Percentiles rank a stretch among this genome's conserved stretches.
Evolutionary conservation across 331 rosid species (phyloP).

Genomic region (Quercus phellos): DNA sequence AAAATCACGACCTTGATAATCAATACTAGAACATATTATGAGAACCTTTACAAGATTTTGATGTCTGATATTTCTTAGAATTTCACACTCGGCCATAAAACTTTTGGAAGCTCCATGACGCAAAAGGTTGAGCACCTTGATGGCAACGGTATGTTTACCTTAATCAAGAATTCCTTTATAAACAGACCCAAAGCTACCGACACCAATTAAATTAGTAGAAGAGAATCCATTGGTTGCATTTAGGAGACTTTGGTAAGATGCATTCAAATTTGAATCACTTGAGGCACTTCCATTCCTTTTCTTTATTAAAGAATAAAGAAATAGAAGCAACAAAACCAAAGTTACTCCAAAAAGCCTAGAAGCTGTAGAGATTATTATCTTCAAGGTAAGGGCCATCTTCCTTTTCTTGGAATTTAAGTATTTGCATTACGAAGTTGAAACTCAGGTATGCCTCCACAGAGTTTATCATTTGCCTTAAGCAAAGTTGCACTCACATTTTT

Average conservation of each 20-base stretch:
- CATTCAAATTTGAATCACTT: neutral
- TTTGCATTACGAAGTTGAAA: neutral
- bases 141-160: constrained; percentile 13
- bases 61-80: constrained; percentile 36
- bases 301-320: neutral
- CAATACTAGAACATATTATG: constrained; percentile 39
- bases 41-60: constrained; percentile 53
- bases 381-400: neutral
- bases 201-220: constrained; percentile 30
- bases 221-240: constrained; percentile 37
- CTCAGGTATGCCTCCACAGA: neutral
- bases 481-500: neutral
- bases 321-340: neutral
- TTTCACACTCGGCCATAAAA: constrained; percentile 40
- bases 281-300: constrained; percentile 5
- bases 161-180: constrained; percentile 38
- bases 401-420: neutral
- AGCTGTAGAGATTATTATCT: neutral
- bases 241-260: constrained; percentile 32
- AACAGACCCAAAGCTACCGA: constrained; percentile 46
- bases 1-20: constrained; percentile 45
- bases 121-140: constrained; percentile 46
- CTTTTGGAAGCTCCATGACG: constrained; percentile 44
- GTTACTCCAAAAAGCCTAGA: neutral
- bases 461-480: neutral